Percentiles rank a stretch among this genome's conserved stretches.
phyloP scores from a whole-genome alignment of 2,329 filamentous ascomycete genomes.

The Cladosporium sp. region DNA sequence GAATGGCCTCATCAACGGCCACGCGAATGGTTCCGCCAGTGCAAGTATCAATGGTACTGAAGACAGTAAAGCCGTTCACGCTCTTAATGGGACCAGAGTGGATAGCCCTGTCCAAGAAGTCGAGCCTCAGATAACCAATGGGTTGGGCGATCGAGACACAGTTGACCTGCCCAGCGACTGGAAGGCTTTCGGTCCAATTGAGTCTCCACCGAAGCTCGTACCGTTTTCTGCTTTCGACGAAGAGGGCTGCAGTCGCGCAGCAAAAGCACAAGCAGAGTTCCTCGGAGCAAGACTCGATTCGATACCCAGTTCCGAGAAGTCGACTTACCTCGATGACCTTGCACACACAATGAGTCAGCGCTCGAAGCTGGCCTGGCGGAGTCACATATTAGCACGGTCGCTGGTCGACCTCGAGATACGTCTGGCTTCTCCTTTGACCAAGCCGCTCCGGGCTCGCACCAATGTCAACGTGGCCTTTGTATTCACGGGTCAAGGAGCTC shows the following conservation, averaged over 20 bases:
- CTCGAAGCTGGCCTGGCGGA: slow-evolving; percentile 11
- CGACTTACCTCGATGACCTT: slow-evolving; percentile 4
- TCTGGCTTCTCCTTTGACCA: neutral
- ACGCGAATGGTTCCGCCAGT: neutral
- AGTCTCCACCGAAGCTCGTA: slow-evolving; percentile 10
- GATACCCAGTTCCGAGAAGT: neutral
- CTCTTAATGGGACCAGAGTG: neutral
- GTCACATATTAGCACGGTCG: slow-evolving; percentile 24
- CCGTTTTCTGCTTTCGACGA: slow-evolving; percentile 15
- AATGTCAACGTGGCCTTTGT: slow-evolving; percentile 6
- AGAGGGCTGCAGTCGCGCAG: slow-evolving; percentile 12
- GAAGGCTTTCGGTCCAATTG: neutral
- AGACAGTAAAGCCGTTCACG: neutral
- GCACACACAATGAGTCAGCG: slow-evolving; percentile 14
- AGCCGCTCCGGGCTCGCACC: neutral
- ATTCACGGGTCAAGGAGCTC: slow-evolving; percentile 31
- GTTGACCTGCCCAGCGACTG: neutral
- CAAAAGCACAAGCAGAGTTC: slow-evolving; percentile 12
- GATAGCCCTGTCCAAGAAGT: neutral
- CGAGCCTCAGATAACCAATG: neutral
- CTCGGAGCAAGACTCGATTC: slow-evolving; percentile 42
- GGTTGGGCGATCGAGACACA: neutral
- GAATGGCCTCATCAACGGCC: neutral
- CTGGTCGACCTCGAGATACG: slow-evolving; percentile 2
- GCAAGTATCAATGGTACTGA: neutral